Conservation (phyloP, 805 yeast species). For the Hanseniaspora osmophila region DNA sequence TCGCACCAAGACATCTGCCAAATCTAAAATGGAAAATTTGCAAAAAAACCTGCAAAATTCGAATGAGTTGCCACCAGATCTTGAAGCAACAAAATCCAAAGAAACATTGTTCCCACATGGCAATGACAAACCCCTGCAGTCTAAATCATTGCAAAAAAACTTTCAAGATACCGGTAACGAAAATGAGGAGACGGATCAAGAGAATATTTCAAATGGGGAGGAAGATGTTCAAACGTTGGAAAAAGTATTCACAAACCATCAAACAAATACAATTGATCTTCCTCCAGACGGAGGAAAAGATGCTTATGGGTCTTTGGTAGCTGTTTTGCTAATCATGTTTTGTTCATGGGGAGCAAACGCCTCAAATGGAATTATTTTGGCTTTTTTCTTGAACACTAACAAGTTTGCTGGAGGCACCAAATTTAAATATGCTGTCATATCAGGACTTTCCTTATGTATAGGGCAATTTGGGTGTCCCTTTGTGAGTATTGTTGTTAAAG, state of each 20-base stretch:
- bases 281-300: slow-evolving; percentile 50
- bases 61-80: background rate
- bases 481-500: slow-evolving; percentile 30
- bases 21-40: too few relatives aligned
- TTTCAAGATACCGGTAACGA: background rate
- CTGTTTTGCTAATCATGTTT: slow-evolving; percentile 37
- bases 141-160: too few relatives aligned
- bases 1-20: too few relatives aligned
- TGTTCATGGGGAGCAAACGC: slow-evolving; percentile 62
- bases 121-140: background rate
- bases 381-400: slow-evolving; percentile 37
- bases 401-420: slow-evolving; percentile 41
- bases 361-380: slow-evolving; percentile 50
- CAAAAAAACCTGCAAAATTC: background rate
- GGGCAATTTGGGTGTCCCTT: slow-evolving; percentile 53
- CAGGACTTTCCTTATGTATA: slow-evolving; percentile 43
- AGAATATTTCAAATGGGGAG: slow-evolving; percentile 1
- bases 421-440: slow-evolving; percentile 50
- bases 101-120: background rate
- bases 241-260: slow-evolving; percentile 24
- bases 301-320: slow-evolving; percentile 49
- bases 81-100: background rate
- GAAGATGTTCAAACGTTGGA: slow-evolving; percentile 8
- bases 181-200: background rate
- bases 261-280: slow-evolving; percentile 23